These are phyloP conservation scores for Groenewaldozyma salmanticensis DNA, from an alignment of 805 yeast genomes.

Conservation along the genomic window DNA sequence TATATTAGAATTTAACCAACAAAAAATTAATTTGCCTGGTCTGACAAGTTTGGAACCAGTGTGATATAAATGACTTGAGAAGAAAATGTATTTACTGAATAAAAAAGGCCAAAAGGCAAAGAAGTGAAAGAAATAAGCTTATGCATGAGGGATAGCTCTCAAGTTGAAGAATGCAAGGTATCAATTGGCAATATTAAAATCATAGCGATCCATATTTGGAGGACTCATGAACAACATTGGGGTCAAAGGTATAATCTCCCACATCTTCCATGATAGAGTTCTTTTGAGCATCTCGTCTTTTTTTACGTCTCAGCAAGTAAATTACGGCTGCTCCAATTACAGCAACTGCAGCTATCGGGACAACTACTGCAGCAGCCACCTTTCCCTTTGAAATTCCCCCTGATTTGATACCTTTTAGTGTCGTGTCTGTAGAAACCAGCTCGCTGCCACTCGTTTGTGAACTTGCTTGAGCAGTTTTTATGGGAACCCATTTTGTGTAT, in stretches of 20 bases:
- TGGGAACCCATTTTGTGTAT: background rate
- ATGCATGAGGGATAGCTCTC: background rate
- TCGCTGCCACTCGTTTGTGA: background rate
- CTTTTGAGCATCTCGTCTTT: background rate
- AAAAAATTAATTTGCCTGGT: too few species aligned
- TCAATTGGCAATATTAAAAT: background rate
- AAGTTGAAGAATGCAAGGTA: background rate
- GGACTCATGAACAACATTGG: background rate
- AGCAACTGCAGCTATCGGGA: conserved; percentile 4
- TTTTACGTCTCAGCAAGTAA: conserved; percentile 1
- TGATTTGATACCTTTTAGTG: background rate
- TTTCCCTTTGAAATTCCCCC: conserved; percentile 1
- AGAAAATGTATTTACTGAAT: too few species aligned
- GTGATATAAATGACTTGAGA: too few species aligned
- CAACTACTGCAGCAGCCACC: conserved; percentile 4
- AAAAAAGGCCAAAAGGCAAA: too few species aligned
- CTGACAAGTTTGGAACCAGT: too few species aligned
- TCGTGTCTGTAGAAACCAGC: background rate
- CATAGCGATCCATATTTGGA: background rate
- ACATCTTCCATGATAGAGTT: background rate
- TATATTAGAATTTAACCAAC: too few species aligned
- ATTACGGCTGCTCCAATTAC: conserved; percentile 2
- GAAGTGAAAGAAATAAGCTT: background rate
- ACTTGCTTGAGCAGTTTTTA: background rate
- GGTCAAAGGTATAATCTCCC: background rate